Evolutionary conservation across 139 green algal genomes (phyloP).

Genomic region (Chlamydomonas sp.): DNA sequence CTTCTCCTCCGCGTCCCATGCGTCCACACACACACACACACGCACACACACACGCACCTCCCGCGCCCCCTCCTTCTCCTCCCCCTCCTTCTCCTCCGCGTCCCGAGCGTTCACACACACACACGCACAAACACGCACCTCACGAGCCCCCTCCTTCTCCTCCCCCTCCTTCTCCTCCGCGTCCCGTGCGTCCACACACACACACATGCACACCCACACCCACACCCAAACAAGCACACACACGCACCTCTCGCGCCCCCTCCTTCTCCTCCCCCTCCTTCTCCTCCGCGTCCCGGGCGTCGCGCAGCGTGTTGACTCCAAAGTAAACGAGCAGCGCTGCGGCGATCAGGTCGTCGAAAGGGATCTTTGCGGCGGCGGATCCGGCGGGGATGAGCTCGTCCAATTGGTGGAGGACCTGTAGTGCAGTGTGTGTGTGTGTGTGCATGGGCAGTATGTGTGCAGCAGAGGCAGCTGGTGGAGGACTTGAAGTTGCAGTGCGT

Average conservation of each 20-base stretch:
- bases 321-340: conserved; percentile 78
- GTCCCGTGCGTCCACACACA: conserved; percentile 6
- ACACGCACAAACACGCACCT: too few species aligned
- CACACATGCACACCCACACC: too few species aligned
- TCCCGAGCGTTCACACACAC: conserved; percentile 51
- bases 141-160: conserved; percentile 30
- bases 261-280: conserved; percentile 67
- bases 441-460: too few species aligned
- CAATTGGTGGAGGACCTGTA: conserved; percentile 63
- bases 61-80: too few species aligned
- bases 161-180: conserved; percentile 1
- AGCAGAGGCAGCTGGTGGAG: not conserved
- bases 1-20: too few species aligned
- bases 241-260: conserved; percentile 66
- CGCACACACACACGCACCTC: too few species aligned
- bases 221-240: too few species aligned
- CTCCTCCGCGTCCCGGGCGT: conserved; percentile 51
- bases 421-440: not conserved
- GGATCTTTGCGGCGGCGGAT: conserved; percentile 38
- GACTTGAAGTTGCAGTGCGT: too few species aligned
- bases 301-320: conserved; percentile 58
- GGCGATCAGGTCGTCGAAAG: conserved; percentile 80
- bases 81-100: conserved; percentile 49
- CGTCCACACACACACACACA: too few species aligned
- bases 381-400: conserved; percentile 68